Evolutionary conservation across 768 basidiomycete species (phyloP).

Genomic region (Lenzites betulinus): DNA sequence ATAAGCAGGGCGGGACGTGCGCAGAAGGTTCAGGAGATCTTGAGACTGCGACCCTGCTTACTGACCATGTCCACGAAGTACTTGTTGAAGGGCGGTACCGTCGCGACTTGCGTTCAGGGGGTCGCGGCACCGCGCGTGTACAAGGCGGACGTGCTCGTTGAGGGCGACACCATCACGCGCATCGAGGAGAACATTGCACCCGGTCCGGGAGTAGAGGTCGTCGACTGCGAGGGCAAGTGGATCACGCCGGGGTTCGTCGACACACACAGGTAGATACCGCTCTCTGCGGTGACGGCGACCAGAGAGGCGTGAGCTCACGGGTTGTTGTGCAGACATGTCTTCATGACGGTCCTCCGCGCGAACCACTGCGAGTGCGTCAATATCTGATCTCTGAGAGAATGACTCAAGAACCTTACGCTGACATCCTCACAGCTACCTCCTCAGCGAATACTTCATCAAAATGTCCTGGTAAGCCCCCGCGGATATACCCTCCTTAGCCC

Average conservation of each 20-base stretch:
- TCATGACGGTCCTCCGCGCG: conserved; percentile 31
- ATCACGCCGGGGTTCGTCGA: conserved; percentile 36
- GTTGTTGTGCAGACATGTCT: conserved; percentile 31
- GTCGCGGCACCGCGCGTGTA: conserved; percentile 19
- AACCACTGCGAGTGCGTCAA: conserved; percentile 29
- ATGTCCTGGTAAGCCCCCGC: conserved; percentile 23
- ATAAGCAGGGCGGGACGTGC: too few species aligned
- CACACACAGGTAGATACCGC: conserved; percentile 32
- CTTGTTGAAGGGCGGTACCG: conserved; percentile 29
- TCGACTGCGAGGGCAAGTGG: conserved; percentile 33
- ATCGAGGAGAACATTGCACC: conserved; percentile 27
- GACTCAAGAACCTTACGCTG: background rate
- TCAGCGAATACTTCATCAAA: conserved; percentile 33
- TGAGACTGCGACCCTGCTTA: background rate
- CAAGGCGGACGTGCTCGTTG: conserved; percentile 32
- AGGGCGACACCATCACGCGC: conserved; percentile 28
- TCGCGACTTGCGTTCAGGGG: conserved; percentile 29
- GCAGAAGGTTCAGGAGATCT: too few species aligned
- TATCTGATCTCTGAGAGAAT: background rate
- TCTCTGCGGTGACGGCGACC: too few species aligned
- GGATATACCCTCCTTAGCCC: background rate
- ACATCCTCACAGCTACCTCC: conserved; percentile 25
- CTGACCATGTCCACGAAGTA: conserved; percentile 11
- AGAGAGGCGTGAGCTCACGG: too few species aligned
- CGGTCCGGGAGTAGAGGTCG: conserved; percentile 24